These are phyloP conservation scores for Fusarium oligoseptatum DNA, from an alignment of 2,329 filamentous ascomycete genomes.

Conservation along the genomic window DNA sequence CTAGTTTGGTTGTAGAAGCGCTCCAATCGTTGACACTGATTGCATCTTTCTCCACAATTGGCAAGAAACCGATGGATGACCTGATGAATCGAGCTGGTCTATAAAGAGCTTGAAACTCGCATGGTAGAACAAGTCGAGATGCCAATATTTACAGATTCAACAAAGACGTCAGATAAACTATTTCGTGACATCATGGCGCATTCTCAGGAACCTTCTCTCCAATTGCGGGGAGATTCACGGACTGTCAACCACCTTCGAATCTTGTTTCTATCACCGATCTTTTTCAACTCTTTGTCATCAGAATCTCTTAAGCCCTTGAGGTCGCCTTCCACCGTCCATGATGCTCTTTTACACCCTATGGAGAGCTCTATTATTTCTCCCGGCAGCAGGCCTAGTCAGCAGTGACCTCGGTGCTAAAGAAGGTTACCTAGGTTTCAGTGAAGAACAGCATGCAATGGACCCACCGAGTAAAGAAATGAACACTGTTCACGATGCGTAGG, in stretches of 20 bases:
- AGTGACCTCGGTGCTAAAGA: neutral
- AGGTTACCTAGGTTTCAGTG: neutral
- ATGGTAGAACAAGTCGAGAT: neutral
- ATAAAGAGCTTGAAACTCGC: neutral
- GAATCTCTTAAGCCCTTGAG: no score
- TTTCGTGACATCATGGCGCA: conserved; percentile 31
- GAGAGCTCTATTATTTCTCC: neutral
- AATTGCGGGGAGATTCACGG: conserved; percentile 17
- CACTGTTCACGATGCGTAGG: conserved; percentile 22
- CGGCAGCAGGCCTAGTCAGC: neutral
- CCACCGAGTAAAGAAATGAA: neutral
- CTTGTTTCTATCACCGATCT: neutral
- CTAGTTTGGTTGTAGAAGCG: neutral
- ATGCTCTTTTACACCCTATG: neutral
- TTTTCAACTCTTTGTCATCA: neutral
- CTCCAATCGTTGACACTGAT: neutral
- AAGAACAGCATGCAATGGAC: conserved; percentile 1
- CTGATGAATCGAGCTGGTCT: neutral
- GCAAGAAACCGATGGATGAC: neutral
- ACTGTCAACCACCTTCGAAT: neutral
- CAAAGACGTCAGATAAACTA: conserved; percentile 18
- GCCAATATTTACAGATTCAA: neutral
- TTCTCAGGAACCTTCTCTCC: neutral
- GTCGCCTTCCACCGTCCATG: neutral
- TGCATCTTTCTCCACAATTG: neutral